phyloP scores from a whole-genome alignment of 2,329 filamentous ascomycete species.

The Fusarium redolens region DNA sequence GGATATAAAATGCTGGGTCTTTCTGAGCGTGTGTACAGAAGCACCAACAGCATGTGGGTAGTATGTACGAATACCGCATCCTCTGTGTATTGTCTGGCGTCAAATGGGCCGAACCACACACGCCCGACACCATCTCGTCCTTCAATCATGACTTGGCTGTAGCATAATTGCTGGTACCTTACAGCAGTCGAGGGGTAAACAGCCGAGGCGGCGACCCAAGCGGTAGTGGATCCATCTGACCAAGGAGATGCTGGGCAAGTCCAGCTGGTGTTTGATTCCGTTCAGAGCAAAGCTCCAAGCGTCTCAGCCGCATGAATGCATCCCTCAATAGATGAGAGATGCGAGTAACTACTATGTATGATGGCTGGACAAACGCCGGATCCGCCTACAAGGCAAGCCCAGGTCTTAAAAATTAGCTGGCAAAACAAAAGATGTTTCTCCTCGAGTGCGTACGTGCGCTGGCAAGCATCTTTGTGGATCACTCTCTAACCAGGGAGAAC shows the following conservation, averaged over 20 bases:
- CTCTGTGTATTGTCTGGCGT: background rate
- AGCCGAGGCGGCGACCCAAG: conserved; percentile 27
- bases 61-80: background rate
- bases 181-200: conserved; percentile 36
- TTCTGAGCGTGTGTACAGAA: background rate
- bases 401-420: background rate
- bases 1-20: background rate
- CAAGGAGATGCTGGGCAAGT: conserved; percentile 23
- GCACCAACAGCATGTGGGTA: background rate
- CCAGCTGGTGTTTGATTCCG: conserved; percentile 22
- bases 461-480: conserved; percentile 18
- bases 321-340: background rate
- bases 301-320: background rate
- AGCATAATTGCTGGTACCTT: conserved; percentile 34
- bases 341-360: background rate
- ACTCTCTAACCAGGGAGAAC: conserved; percentile 5
- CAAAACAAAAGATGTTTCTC: conserved; percentile 15
- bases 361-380: conserved; percentile 11
- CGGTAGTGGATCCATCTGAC: conserved; percentile 27
- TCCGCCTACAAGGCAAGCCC: conserved; percentile 18
- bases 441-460: conserved; percentile 14
- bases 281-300: conserved; percentile 3
- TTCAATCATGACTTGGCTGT: conserved; percentile 15
- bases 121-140: conserved; percentile 10
- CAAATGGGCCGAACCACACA: background rate